phyloP scores from a whole-genome alignment of 169 alveolate species.

The Plasmodium gonderi region DNA sequence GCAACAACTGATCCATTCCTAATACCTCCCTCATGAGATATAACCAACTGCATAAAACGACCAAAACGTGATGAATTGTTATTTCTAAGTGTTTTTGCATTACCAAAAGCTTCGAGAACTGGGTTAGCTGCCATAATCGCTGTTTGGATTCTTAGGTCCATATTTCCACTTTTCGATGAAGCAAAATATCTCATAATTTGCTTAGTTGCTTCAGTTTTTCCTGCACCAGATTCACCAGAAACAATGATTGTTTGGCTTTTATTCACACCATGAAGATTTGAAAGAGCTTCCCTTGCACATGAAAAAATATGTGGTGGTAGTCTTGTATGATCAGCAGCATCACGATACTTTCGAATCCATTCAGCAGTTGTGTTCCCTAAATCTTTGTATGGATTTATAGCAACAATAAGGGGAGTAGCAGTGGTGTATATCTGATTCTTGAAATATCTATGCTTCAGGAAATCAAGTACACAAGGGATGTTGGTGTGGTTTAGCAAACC shows the following conservation, averaged over 20 bases:
- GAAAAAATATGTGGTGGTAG: constrained; percentile 91
- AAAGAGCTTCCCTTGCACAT: constrained; percentile 91
- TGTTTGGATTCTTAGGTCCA: constrained; percentile 83
- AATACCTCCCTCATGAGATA: constrained; percentile 92
- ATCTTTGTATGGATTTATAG: constrained; percentile 92
- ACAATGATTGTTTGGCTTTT: constrained; percentile 95
- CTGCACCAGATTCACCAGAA: constrained; percentile 99
- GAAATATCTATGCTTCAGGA: constrained; percentile 86
- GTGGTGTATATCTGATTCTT: constrained; percentile 92
- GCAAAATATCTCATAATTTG: constrained; percentile 94
- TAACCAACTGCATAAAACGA: constrained; percentile 94
- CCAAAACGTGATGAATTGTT: constrained; percentile 98
- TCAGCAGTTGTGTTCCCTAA: constrained; percentile 91
- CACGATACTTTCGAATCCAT: constrained; percentile 86
- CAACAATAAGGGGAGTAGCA: constrained; percentile 92
- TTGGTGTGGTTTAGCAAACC: constrained; percentile 91
- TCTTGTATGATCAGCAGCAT: constrained; percentile 82
- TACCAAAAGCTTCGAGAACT: constrained; percentile 98
- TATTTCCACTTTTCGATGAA: constrained; percentile 81
- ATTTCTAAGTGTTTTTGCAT: constrained; percentile 98
- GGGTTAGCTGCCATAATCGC: constrained; percentile 96
- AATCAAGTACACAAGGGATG: constrained; percentile 90
- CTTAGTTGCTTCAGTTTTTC: constrained; percentile 99
- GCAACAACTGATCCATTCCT: constrained; percentile 93
- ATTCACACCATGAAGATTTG: constrained; percentile 88